These are phyloP conservation scores for Plasmodium berghei DNA, from an alignment of 169 alveolate genomes.

Conservation along the genomic window DNA sequence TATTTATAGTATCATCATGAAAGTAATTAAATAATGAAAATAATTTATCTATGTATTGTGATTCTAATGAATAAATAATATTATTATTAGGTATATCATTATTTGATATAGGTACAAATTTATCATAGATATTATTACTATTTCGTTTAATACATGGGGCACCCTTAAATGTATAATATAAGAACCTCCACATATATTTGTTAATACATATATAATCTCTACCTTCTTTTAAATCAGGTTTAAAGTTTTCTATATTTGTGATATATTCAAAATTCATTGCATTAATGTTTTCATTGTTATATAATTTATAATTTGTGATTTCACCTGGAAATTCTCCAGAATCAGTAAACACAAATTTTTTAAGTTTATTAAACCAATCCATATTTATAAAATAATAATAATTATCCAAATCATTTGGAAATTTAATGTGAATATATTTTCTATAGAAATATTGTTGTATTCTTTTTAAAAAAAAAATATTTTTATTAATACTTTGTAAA, in stretches of 20 bases:
- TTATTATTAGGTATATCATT: conserved; percentile 41
- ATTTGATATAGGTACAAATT: conserved; percentile 30
- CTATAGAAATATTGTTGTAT: conserved; percentile 62
- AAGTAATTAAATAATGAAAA: conserved; percentile 47
- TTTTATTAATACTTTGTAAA: conserved; percentile 25
- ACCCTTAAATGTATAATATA: conserved; percentile 43
- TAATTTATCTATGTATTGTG: conserved; percentile 36
- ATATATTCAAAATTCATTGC: not conserved
- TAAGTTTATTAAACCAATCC: conserved; percentile 56
- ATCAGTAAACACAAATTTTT: conserved; percentile 22
- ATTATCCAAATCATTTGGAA: conserved; percentile 44
- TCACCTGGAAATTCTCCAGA: conserved; percentile 36
- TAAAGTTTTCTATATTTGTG: conserved; percentile 33
- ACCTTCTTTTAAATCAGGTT: conserved; percentile 53
- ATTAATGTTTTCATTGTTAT: not conserved
- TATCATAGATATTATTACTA: conserved; percentile 55
- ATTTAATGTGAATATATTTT: conserved; percentile 60
- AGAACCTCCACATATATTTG: conserved; percentile 63
- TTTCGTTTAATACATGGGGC: conserved; percentile 62
- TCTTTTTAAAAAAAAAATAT: conserved; percentile 48
- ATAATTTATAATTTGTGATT: conserved; percentile 49
- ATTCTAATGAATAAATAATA: conserved; percentile 52
- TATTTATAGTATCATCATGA: conserved; percentile 3
- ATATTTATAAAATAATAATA: conserved; percentile 30
- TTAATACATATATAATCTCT: conserved; percentile 67